Evolutionary conservation across 1,284 basidiomycete genomes (phyloP), one percentile per base, ranked within the genome.

Genomic region (Amylostereum chailletii): DNA sequence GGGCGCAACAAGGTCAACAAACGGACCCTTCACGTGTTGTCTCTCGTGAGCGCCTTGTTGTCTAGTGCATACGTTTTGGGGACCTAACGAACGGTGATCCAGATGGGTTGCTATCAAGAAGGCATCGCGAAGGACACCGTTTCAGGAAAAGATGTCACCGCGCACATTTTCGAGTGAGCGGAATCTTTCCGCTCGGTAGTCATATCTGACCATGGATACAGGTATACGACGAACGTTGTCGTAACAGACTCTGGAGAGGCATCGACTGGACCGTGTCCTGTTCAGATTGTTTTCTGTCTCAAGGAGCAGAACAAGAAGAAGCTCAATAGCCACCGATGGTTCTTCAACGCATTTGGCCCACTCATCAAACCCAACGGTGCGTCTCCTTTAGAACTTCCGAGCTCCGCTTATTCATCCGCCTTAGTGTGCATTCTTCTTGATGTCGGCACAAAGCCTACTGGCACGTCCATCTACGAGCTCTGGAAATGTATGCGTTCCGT

Each of bases 281-380:
- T 95, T n/a, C 94, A 96, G 68, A 73, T 96, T 56, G 66, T 95
- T 44, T 96, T 96, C 72, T 95, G 92, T 62, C 71, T 95, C 58
- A 95, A 96, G 69, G 94, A 94, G 64, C 86, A 92, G 69, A 96
- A 95, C 74, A 90, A 93, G 80, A 94, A 94, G 76, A 94, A 94
- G 63, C 70, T 94, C 54, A 94, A 94, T 71, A 87, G 83, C 61
- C 90, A 94, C 61, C 81, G 94, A 41, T 97, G 94, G 94, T 93
- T 97, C 70, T 97, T 97, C 79, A 96, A 97, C 62, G 94, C 91
- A 0, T 90, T 97, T 57, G 91, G 91, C 10, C 86, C 90, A 30
- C 75, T 95, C 48, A 76, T 94, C 63, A 83, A 86, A 46, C 89
- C 89, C 30, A 87, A 90, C 57, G 83, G 85, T 83, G 48, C 45